Percentiles rank a stretch among this genome's conserved stretches.
Evolutionary conservation across 345 rosid genomes (phyloP).

Genomic region (Rhizophora mangle): DNA sequence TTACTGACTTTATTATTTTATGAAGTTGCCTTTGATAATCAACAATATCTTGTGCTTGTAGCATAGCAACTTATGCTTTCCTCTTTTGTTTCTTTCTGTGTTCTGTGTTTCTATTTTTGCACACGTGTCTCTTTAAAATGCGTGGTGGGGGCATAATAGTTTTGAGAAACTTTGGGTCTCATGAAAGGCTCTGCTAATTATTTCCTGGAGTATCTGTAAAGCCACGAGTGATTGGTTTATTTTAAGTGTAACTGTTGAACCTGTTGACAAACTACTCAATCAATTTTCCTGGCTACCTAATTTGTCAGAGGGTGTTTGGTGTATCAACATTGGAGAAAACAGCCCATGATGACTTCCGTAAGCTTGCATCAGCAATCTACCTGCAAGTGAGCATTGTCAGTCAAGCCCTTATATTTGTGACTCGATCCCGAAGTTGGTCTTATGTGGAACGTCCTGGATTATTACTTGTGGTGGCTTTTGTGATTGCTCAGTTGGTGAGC

Average conservation of each 20-base stretch:
- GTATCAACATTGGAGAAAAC: slow-evolving; percentile 89
- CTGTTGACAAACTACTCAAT: slow-evolving; percentile 4
- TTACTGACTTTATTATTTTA: slow-evolving; percentile 2
- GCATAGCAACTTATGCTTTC: background rate
- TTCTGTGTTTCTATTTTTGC: background rate
- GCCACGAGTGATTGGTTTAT: background rate
- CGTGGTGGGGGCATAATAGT: background rate
- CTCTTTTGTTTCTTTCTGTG: background rate
- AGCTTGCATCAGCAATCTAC: slow-evolving; percentile 95
- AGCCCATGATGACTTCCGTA: slow-evolving; percentile 83
- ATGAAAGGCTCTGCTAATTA: background rate
- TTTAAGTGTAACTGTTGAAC: background rate
- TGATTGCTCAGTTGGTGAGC: slow-evolving; percentile 90
- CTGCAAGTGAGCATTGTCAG: slow-evolving; percentile 95
- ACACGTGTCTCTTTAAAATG: background rate
- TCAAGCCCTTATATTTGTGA: slow-evolving; percentile 96
- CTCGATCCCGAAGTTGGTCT: slow-evolving; percentile 95
- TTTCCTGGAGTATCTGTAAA: background rate
- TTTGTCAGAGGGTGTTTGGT: slow-evolving; percentile 65
- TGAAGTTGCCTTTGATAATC: background rate
- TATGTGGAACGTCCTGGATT: slow-evolving; percentile 91
- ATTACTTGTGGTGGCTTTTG: slow-evolving; percentile 67
- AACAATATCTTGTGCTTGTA: background rate
- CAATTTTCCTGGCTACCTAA: slow-evolving; percentile 15
- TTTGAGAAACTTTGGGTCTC: background rate